Conservation (phyloP, 2,329 filamentous ascomycete species). For the Botrytis aclada region DNA sequence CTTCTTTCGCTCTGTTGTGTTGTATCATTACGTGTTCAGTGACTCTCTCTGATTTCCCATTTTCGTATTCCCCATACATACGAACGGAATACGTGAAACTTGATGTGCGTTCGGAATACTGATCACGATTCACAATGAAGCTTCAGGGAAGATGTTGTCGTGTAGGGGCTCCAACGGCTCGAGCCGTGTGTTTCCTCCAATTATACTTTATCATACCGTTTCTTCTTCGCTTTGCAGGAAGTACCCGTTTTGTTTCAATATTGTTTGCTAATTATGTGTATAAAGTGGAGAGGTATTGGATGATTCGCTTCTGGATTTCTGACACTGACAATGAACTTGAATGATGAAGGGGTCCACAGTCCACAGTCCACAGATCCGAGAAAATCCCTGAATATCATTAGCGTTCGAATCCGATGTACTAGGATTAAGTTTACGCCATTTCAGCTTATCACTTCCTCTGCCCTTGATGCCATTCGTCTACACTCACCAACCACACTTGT, state of each 20-base stretch:
- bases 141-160: background rate
- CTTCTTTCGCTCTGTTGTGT: background rate
- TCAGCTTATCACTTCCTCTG: background rate
- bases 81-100: background rate
- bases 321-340: background rate
- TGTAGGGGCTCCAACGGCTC: background rate
- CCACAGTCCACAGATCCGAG: background rate
- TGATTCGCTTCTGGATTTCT: conserved; percentile 5
- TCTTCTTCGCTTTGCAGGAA: background rate
- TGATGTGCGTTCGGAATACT: background rate
- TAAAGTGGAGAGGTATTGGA: background rate
- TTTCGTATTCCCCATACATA: background rate
- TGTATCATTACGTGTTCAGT: conserved; percentile 14
- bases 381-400: conserved; percentile 6
- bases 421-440: conserved; percentile 1
- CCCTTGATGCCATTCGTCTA: background rate
- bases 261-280: background rate
- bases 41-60: background rate
- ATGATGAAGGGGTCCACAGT: conserved; percentile 5
- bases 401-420: background rate
- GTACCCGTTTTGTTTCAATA: background rate
- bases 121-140: background rate
- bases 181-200: background rate
- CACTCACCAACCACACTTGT: background rate
- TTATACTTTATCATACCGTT: background rate